phyloP scores from a whole-genome alignment of 257 asterid species.

The Coffea canephora region DNA sequence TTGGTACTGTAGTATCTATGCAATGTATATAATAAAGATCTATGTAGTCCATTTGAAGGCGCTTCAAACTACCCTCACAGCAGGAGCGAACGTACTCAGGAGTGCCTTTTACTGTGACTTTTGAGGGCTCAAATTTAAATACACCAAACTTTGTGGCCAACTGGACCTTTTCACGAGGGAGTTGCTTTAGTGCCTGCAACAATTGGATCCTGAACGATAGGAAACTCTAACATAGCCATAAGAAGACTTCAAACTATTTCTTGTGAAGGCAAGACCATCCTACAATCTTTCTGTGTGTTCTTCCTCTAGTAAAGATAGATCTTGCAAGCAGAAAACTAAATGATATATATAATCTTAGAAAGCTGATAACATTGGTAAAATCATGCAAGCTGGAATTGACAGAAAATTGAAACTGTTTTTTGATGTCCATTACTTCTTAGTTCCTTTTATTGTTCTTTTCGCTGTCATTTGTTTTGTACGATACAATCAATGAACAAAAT shows the following conservation, averaged over 20 bases:
- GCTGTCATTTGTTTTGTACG: too few species aligned
- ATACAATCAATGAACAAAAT: too few species aligned
- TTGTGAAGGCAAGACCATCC: background rate
- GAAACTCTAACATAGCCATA: background rate
- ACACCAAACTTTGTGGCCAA: constrained; percentile 65
- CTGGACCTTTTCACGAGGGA: constrained; percentile 59
- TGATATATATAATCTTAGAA: background rate
- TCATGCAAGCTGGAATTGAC: background rate
- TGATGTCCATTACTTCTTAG: background rate
- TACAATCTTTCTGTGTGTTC: background rate
- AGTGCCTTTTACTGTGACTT: constrained; percentile 47
- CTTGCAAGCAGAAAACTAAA: background rate
- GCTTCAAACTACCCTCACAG: constrained; percentile 60
- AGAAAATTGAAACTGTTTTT: background rate
- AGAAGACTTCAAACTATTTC: background rate
- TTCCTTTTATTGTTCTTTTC: too few species aligned
- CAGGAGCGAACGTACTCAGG: constrained; percentile 56
- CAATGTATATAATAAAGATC: constrained; percentile 61
- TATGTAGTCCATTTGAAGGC: constrained; percentile 58
- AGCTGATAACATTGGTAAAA: background rate
- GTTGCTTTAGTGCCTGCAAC: constrained; percentile 55
- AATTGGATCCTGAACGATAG: background rate
- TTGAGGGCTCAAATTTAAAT: constrained; percentile 24
- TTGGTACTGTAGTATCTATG: constrained; percentile 50
- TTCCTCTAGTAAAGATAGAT: background rate